A percentile compares a stretch with the other conserved stretches of the same genome.
Evolutionary conservation across 768 basidiomycete species (phyloP).

Genomic region (Pleurotus ostreatus): DNA sequence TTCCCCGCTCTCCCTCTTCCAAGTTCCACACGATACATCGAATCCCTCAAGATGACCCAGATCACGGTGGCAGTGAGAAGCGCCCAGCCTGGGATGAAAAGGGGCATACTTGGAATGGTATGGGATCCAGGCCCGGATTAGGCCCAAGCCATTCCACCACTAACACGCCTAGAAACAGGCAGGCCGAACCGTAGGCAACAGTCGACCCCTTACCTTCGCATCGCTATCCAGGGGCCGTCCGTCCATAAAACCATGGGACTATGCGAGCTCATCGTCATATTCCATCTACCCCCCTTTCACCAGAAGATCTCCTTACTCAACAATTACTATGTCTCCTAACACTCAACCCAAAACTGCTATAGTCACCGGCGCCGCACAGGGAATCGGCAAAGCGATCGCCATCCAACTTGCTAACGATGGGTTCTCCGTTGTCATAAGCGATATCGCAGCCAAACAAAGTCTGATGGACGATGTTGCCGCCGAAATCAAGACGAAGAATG

Average conservation of each 20-base stretch:
- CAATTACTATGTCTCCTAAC: background rate
- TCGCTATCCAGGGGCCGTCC: background rate
- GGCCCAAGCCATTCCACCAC: no score
- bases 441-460: constrained; percentile 18
- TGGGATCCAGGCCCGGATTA: no score
- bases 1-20: no score
- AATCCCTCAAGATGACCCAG: no score
- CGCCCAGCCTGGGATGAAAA: no score
- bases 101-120: no score
- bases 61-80: no score
- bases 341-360: constrained; percentile 15
- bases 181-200: background rate
- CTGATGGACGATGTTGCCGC: constrained; percentile 17
- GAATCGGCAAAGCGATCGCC: constrained; percentile 29
- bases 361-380: constrained; percentile 29
- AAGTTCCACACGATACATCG: no score
- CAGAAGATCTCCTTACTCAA: background rate
- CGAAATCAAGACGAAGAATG: constrained; percentile 19
- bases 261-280: background rate
- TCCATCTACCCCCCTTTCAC: background rate
- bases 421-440: constrained; percentile 24
- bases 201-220: background rate
- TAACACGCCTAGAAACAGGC: no score
- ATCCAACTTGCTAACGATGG: constrained; percentile 29
- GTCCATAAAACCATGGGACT: background rate